A percentile compares a stretch with the other conserved stretches of the same genome.
These are phyloP conservation scores for Rubus parviflorus DNA, from an alignment of 306 rosid genomes.

Conservation along the genomic window DNA sequence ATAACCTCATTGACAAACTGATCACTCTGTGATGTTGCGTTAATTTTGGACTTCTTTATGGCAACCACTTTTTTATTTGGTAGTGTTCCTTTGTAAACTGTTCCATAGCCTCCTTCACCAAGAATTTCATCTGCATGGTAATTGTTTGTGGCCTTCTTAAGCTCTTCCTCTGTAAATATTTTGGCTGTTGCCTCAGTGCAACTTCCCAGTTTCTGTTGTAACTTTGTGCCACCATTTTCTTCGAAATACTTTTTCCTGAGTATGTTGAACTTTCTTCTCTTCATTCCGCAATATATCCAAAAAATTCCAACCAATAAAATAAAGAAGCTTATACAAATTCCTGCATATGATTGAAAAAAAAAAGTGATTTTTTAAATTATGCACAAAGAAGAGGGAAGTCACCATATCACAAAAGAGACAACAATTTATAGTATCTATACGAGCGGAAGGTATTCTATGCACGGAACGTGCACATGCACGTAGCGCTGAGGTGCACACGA, in stretches of 20 bases:
- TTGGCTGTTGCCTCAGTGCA: background rate
- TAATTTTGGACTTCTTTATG: conserved; percentile 8
- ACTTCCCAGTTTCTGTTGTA: too few relatives aligned
- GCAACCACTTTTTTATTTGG: background rate
- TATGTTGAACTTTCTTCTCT: too few relatives aligned
- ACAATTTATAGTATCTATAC: too few relatives aligned
- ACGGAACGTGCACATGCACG: too few relatives aligned
- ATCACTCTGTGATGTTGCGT: background rate
- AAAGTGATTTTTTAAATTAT: too few relatives aligned
- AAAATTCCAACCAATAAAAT: too few relatives aligned
- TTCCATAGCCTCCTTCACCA: conserved; percentile 15
- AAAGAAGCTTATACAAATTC: background rate
- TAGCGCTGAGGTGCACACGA: too few relatives aligned
- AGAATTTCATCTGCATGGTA: background rate
- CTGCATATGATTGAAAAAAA: background rate
- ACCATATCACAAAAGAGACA: too few relatives aligned
- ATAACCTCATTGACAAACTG: conserved; percentile 7
- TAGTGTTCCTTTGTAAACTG: background rate
- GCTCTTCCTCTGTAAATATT: conserved; percentile 1
- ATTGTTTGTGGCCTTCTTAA: background rate
- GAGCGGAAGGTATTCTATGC: too few relatives aligned
- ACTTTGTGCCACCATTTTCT: background rate
- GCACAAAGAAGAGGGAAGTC: too few relatives aligned
- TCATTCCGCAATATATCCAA: too few relatives aligned
- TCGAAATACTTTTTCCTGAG: background rate